Percentiles rank a stretch among this genome's conserved stretches.
These are phyloP conservation scores for Saccharomycopsis fodiens DNA, from an alignment of 805 yeast species.

Conservation along the genomic window DNA sequence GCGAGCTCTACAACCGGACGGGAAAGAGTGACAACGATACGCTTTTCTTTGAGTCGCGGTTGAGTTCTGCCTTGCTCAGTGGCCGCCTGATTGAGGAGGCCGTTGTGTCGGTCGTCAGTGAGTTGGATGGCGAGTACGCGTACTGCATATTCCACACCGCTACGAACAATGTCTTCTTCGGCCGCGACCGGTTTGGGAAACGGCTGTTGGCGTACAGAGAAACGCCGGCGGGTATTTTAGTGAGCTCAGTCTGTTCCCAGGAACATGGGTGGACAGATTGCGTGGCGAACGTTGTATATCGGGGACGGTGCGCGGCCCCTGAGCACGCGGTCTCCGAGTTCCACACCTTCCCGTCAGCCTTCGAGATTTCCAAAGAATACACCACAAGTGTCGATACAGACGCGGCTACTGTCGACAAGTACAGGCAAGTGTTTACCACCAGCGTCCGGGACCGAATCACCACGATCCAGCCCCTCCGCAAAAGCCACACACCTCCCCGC, in stretches of 20 bases:
- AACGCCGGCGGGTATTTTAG: slow-evolving; percentile 21
- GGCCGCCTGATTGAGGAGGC: slow-evolving; percentile 24
- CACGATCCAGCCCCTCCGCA: slow-evolving; percentile 45
- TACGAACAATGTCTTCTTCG: slow-evolving; percentile 51
- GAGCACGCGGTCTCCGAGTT: neutral
- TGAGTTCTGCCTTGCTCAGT: slow-evolving; percentile 23
- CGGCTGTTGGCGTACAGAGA: slow-evolving; percentile 55
- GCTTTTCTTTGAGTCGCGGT: slow-evolving; percentile 35
- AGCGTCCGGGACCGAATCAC: slow-evolving; percentile 46
- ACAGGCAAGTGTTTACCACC: slow-evolving; percentile 27
- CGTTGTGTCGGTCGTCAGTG: slow-evolving; percentile 34
- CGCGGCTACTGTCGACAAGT: neutral
- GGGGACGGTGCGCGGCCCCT: neutral
- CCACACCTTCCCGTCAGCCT: no score
- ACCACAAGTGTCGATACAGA: no score
- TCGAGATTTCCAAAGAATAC: no score
- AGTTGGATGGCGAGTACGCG: slow-evolving; percentile 80
- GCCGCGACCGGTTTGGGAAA: slow-evolving; percentile 77
- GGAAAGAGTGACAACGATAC: slow-evolving; percentile 50
- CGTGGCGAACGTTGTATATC: slow-evolving; percentile 11
- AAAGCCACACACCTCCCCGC: neutral
- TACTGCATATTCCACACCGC: slow-evolving; percentile 41
- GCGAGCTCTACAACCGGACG: slow-evolving; percentile 64
- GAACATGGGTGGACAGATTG: slow-evolving; percentile 17
- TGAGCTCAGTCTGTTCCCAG: slow-evolving; percentile 11